Base-by-base conservation (phyloP, 345 rosid genomes). In the Arabidopsis suecica region DNA sequence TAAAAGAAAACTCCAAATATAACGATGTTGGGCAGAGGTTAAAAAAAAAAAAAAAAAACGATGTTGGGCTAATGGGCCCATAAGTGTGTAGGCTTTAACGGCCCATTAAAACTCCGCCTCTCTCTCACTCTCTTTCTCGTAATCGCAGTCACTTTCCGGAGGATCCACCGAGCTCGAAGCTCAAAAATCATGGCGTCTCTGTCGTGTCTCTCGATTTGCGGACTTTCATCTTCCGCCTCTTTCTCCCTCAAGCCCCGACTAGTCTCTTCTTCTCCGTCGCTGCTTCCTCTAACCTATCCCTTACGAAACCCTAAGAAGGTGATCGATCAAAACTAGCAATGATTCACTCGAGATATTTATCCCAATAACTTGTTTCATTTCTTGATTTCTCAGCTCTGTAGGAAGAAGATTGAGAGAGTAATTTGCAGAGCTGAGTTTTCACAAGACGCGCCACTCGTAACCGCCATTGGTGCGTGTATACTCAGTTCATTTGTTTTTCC, bases 401-500 rank as follows among this genome's bases (percentile, higher is more conserved):
- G 65, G 69, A 72, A 65, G 79, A 68, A 65, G 79, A 68, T 72
- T 16, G 65, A 69, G 47, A 40, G 67, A 50, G 81, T 74, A 48
- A 55, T 71, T 47, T 89, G 97, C 85, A 80, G 87, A 79, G 93
- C 91, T 48, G 93, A 85, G 51, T 83, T 92, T 36, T 85, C 90
- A 5, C 69, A 70, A 28, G 97, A 91, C 38, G 89, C 89, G 22
- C 93, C 96, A 18, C 85, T 88, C 42, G 89, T 84, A 9, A 83
- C 81, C 0, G 93, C 93, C 10, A 90, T 95, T 37, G 97, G 97
- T 38, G 86, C 85, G 23, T 92, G 87, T 62, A 77, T 95, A 78
- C 84, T 95, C 30, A 89, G 91, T 36, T 90, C 99, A 9, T 77
- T 90, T 78, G 66, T 89, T 0, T 74, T 95, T 34, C 90, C 99